Base-by-base conservation (phyloP, 2,329 filamentous ascomycete genomes). In the Clonostachys rhizophaga region DNA sequence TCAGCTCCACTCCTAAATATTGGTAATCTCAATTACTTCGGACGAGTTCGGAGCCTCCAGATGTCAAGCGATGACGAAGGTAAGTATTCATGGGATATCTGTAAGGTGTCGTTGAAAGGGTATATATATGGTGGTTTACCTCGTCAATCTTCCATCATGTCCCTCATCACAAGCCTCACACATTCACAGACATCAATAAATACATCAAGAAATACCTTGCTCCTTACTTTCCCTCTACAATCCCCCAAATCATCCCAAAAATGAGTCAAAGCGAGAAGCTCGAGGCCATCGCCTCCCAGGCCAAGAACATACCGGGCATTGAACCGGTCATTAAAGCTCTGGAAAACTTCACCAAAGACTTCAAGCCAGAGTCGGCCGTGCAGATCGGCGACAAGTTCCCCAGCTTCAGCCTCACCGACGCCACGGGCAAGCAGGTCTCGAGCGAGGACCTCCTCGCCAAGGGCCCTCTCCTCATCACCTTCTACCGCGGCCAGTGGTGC, bases 401-500 rank as follows among this genome's bases (percentile, higher is more conserved):
- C 5, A 44, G 53, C 2, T 70, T 70, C 52, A 47, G 35, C 8
- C 55, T 72, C 33, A 48, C 48, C 14, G 57, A 69, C 48, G 69
- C 67, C 18, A 53, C 58, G 2, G 66, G 64, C 14, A 55, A 62
- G 30, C 14, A 58, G 34, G 58, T 70, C 2, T 58, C 57, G 4
- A 65, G 59, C 47, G 47, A 44, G 11, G 53, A 58, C 10, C 64
- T 68, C 12, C 57, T 66, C 24, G 46, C 51, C 34, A 54, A 59
- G 12, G 64, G 61, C 4, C 57, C 61, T 2, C 49, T 74, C 16
- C 58, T 74, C 30, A 59, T 74, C 41, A 67, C 65, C n/a, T 74
- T 74, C 58, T 73, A 74, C 58, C 70, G 70, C 42, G 70, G 70
- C 14, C 58, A 60, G 45, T 74, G 70, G 71, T 75, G 70, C 48